Evolutionary conservation across 495 filamentous ascomycete species (phyloP).

Genomic region (Aspergillus sclerotiicarbonarius): DNA sequence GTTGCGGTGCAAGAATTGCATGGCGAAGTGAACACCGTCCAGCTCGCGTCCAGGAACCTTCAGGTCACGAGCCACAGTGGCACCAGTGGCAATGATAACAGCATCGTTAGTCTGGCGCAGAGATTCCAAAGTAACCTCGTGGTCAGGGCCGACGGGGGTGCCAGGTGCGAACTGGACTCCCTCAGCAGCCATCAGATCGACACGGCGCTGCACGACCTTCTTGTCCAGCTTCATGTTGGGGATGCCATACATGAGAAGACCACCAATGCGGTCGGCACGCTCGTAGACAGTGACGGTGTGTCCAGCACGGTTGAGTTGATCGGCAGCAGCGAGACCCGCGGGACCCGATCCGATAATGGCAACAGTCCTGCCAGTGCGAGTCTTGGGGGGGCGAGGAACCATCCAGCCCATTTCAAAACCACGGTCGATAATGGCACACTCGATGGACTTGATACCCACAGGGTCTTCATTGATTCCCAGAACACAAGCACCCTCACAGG

Average conservation of each 20-base stretch:
- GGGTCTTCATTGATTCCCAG: conserved; percentile 98
- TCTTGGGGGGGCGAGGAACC: conserved; percentile 75
- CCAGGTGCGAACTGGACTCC: conserved; percentile 81
- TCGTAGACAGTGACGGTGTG: conserved; percentile 94
- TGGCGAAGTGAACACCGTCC: conserved; percentile 94
- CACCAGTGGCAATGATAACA: conserved; percentile 93
- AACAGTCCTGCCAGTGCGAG: conserved; percentile 86
- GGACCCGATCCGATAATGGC: conserved; percentile 95
- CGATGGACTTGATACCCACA: conserved; percentile 98
- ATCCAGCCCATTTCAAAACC: conserved; percentile 99
- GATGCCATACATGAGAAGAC: conserved; percentile 97
- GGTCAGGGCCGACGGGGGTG: conserved; percentile 75
- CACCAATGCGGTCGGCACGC: conserved; percentile 88
- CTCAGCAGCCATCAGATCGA: conserved; percentile 94
- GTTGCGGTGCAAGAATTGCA: conserved; percentile 98
- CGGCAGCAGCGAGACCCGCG: conserved; percentile 85
- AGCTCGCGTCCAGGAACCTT: conserved; percentile 90
- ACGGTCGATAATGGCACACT: conserved; percentile 98
- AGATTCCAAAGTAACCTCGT: conserved; percentile 64
- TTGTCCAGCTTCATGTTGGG: conserved; percentile 99
- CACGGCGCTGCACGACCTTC: conserved; percentile 92
- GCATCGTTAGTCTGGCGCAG: conserved; percentile 78
- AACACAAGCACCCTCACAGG: conserved; percentile 96
- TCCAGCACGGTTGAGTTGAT: conserved; percentile 93
- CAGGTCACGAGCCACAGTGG: conserved; percentile 94